Evolutionary conservation across 352 stramenopile genomes (phyloP).

Genomic region (Phytopythium delawarense): DNA sequence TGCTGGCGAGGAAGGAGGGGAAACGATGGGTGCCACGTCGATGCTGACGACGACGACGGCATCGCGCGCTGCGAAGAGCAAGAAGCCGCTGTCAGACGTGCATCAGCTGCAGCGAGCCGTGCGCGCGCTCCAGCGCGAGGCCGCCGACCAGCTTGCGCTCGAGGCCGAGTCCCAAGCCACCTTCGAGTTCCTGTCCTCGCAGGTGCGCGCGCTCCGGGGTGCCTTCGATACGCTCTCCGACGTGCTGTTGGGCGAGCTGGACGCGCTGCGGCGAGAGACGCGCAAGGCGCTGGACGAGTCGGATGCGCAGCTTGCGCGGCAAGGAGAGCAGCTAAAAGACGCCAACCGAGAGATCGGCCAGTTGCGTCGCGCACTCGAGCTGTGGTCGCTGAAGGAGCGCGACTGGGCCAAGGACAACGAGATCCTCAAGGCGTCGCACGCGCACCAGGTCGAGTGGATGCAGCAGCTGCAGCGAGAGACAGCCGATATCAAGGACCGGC

Average conservation of each 20-base stretch:
- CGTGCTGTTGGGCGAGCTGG: slow-evolving; percentile 71
- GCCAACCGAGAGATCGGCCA: slow-evolving; percentile 68
- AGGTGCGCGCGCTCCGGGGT: slow-evolving; percentile 65
- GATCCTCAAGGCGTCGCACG: slow-evolving; percentile 79
- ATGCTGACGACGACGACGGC: slow-evolving; percentile 46
- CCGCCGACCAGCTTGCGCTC: slow-evolving; percentile 65
- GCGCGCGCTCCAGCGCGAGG: slow-evolving; percentile 70
- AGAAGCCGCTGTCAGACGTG: slow-evolving; percentile 79
- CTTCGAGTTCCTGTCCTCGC: slow-evolving; percentile 78
- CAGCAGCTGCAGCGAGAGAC: slow-evolving; percentile 79
- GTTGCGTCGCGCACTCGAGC: slow-evolving; percentile 71
- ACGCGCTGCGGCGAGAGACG: slow-evolving; percentile 64
- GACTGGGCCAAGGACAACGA: slow-evolving; percentile 87
- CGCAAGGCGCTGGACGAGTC: slow-evolving; percentile 53
- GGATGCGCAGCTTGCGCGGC: slow-evolving; percentile 48
- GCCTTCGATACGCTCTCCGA: slow-evolving; percentile 81
- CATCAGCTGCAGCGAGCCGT: slow-evolving; percentile 76
- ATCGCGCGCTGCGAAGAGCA: slow-evolving; percentile 65
- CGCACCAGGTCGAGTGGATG: slow-evolving; percentile 85
- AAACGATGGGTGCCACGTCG: slow-evolving; percentile 5
- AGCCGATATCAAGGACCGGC: slow-evolving; percentile 73
- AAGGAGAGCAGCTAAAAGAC: slow-evolving; percentile 54
- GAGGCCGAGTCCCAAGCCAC: slow-evolving; percentile 80
- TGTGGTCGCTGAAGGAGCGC: slow-evolving; percentile 77
- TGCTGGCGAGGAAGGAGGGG: background rate